Evolutionary conservation across 441 rosid species (phyloP).

Genomic region (Croton laevigatus): DNA sequence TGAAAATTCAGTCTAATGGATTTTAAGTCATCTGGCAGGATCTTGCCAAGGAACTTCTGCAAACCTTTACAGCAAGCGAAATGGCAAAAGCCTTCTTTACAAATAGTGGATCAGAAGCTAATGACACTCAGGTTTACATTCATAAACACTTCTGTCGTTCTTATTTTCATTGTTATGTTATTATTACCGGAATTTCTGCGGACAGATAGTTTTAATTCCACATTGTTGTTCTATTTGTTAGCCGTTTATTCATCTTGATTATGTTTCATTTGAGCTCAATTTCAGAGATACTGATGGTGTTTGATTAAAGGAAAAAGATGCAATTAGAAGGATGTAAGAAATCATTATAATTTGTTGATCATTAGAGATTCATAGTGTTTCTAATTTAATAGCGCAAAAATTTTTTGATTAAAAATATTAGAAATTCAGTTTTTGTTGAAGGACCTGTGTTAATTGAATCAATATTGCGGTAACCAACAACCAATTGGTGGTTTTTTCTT

Average conservation of each 20-base stretch:
- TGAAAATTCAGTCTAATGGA: neutral
- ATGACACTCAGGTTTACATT: no score
- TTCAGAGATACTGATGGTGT: neutral
- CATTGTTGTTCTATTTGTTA: neutral
- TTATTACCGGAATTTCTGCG: no score
- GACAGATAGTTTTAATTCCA: no score
- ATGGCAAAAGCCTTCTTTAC: no score
- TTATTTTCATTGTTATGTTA: no score
- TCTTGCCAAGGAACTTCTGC: slow-evolving; percentile 86
- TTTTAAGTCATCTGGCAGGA: slow-evolving; percentile 43
- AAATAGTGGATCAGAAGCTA: no score
- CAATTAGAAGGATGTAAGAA: neutral
- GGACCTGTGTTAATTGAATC: neutral
- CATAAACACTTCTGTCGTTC: no score
- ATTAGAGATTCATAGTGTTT: neutral
- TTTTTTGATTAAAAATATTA: neutral
- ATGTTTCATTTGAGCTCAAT: slow-evolving; percentile 4
- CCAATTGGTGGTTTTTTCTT: neutral
- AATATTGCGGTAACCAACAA: neutral
- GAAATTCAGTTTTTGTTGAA: neutral
- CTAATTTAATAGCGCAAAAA: neutral
- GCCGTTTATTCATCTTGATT: neutral
- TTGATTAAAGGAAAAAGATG: neutral
- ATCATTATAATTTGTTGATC: neutral
- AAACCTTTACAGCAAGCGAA: slow-evolving; percentile 73